phyloP scores from a whole-genome alignment of 371 early-diverging fungal genomes.

The Lichtheimia ramosa region DNA sequence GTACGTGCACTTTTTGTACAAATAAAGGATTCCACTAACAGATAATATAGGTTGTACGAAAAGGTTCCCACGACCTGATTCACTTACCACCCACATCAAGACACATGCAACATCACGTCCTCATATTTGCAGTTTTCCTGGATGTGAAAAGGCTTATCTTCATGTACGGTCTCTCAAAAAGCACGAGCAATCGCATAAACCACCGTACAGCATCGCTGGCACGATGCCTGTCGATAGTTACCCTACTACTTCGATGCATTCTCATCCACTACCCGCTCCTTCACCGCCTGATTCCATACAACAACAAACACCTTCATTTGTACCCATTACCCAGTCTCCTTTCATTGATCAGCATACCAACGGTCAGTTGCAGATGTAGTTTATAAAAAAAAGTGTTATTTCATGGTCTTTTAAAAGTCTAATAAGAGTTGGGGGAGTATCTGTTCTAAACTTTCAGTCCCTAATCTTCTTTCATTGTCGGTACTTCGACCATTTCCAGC shows the following conservation, averaged over 20 bases:
- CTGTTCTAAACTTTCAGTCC: neutral
- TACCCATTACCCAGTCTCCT: too few relatives aligned
- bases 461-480: neutral
- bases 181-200: constrained; percentile 67
- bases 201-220: constrained; percentile 7
- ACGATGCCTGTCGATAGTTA: neutral
- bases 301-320: neutral
- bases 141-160: constrained; percentile 77
- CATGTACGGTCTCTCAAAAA: constrained; percentile 80
- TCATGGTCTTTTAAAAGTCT: neutral
- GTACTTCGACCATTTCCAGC: neutral
- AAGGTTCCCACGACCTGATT: constrained; percentile 1
- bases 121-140: constrained; percentile 58
- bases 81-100: constrained; percentile 71
- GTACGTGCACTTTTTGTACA: too few relatives aligned
- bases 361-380: too few relatives aligned
- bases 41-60: constrained; percentile 7
- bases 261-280: neutral
- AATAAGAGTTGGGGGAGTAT: neutral
- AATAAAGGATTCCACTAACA: too few relatives aligned
- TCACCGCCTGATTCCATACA: neutral
- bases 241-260: neutral
- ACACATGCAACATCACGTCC: constrained; percentile 83
- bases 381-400: neutral
- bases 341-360: too few relatives aligned